These are phyloP conservation scores for Phytopythium boreale DNA, from an alignment of 352 stramenopile species.

Conservation along the genomic window DNA sequence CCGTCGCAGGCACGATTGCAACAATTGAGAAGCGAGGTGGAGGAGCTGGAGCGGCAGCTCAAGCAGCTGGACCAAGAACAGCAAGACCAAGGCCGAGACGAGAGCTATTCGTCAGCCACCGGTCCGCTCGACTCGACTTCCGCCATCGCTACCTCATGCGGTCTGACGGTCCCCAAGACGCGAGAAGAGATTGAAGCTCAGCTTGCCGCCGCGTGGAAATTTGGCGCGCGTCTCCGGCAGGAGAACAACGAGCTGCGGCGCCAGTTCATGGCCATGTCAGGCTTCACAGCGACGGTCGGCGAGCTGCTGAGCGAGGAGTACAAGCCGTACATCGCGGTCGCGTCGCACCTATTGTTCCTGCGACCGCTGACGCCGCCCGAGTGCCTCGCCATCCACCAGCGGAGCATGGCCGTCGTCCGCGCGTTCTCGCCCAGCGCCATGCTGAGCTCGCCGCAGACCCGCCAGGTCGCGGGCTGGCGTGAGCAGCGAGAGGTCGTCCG, in stretches of 20 bases:
- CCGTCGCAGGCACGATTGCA: not conserved
- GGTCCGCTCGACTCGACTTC: not conserved
- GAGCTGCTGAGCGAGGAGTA: slow-evolving; percentile 3
- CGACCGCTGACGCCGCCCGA: slow-evolving; percentile 1
- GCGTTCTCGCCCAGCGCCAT: not conserved
- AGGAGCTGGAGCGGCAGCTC: slow-evolving; percentile 1
- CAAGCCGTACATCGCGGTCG: not conserved
- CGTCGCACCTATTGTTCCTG: not conserved
- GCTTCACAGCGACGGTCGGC: not conserved
- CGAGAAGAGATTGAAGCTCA: not conserved
- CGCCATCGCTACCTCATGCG: too few species aligned
- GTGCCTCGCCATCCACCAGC: slow-evolving; percentile 1
- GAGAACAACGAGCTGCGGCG: slow-evolving; percentile 6
- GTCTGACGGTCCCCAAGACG: not conserved
- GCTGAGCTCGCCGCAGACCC: not conserved
- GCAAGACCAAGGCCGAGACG: not conserved
- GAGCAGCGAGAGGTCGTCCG: not conserved
- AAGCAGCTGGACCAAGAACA: not conserved
- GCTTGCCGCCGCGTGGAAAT: not conserved
- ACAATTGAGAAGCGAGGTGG: not conserved
- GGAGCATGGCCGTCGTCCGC: not conserved
- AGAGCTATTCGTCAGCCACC: not conserved
- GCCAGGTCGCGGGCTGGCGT: slow-evolving; percentile 5
- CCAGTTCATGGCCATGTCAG: not conserved
- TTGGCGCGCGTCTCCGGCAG: not conserved